Conservation (phyloP, 805 yeast genomes). For the Metschnikowia lachancei region DNA sequence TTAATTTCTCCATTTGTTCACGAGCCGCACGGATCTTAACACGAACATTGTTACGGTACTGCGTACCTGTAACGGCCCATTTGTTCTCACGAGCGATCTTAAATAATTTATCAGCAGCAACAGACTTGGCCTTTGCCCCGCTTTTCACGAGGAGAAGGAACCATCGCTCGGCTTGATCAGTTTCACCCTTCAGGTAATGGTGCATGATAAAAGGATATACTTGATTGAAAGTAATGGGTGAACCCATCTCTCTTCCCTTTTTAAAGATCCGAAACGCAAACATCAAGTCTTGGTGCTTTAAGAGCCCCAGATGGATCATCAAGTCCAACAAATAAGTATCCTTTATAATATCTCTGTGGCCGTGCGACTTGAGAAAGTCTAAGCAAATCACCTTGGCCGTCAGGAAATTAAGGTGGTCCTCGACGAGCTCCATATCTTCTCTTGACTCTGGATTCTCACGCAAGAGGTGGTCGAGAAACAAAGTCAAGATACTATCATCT, state of each 20-base stretch:
- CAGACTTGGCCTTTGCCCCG: slow-evolving; percentile 31
- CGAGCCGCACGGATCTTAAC: slow-evolving; percentile 24
- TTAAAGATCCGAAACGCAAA: slow-evolving; percentile 34
- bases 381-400: slow-evolving; percentile 28
- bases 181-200: slow-evolving; percentile 33
- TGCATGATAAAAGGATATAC: slow-evolving; percentile 37
- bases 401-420: slow-evolving; percentile 14
- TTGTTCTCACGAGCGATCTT: slow-evolving; percentile 33
- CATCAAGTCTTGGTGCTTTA: slow-evolving; percentile 31
- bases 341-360: slow-evolving; percentile 16
- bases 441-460: slow-evolving; percentile 20
- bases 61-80: slow-evolving; percentile 38
- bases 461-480: slow-evolving; percentile 28
- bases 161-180: slow-evolving; percentile 36
- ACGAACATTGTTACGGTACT: slow-evolving; percentile 26
- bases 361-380: slow-evolving; percentile 21
- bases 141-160: slow-evolving; percentile 32
- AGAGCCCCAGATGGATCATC: slow-evolving; percentile 30
- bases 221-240: slow-evolving; percentile 41
- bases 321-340: slow-evolving; percentile 29
- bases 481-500: slow-evolving; percentile 21
- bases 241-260: slow-evolving; percentile 23
- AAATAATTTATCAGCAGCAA: slow-evolving; percentile 29
- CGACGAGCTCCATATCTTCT: slow-evolving; percentile 19
- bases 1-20: slow-evolving; percentile 6